Conservation (phyloP, 306 rosid genomes). For the Prunus davidiana region DNA sequence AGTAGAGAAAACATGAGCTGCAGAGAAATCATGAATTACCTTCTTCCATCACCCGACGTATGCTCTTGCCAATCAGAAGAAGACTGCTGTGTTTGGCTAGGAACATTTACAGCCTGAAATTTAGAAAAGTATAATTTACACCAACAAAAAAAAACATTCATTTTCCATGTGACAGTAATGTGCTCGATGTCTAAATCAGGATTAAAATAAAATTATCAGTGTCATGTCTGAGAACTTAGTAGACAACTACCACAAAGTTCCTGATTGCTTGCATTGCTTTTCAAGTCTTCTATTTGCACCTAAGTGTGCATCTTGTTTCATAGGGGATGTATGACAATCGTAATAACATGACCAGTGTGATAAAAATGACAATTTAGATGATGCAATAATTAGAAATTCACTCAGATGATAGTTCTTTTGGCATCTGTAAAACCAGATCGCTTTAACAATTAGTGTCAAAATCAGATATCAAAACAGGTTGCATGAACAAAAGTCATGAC, state of each 20-base stretch:
- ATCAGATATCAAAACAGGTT: neutral
- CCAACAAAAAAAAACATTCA: neutral
- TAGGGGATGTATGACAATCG: neutral
- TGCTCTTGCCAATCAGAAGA: slow-evolving; percentile 99
- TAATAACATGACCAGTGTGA: neutral
- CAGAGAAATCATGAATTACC: slow-evolving; percentile 41
- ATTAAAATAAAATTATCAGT: neutral
- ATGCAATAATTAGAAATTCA: neutral
- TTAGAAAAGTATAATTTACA: slow-evolving; percentile 21
- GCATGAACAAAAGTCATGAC: neutral
- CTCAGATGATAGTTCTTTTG: neutral
- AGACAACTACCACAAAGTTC: neutral
- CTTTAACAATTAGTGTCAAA: slow-evolving; percentile 1
- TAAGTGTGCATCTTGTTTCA: neutral
- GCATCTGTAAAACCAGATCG: neutral
- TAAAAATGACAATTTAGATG: neutral
- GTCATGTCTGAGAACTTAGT: neutral
- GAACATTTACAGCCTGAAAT: slow-evolving; percentile 51
- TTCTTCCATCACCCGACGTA: slow-evolving; percentile 82
- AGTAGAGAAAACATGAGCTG: neutral
- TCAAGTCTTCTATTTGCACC: neutral
- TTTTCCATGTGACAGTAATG: neutral
- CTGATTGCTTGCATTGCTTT: neutral
- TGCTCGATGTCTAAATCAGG: neutral
- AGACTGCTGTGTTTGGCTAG: slow-evolving; percentile 42